A percentile compares a stretch with the other conserved stretches of the same genome.
Evolutionary conservation across 495 filamentous ascomycete species (phyloP).

Genomic region (Evansstolkia leycettana): DNA sequence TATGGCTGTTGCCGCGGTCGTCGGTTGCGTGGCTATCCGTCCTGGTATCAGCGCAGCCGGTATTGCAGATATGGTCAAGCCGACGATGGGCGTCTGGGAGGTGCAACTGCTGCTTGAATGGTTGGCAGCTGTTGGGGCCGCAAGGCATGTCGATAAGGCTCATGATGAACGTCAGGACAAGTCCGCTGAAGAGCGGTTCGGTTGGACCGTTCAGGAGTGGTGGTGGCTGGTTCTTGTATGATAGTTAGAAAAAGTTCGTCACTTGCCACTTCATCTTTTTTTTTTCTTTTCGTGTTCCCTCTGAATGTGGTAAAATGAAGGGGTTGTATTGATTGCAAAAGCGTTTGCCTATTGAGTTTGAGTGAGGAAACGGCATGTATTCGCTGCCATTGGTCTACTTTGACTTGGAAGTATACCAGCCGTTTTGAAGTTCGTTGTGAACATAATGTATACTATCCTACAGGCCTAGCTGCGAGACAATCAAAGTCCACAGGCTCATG

Average conservation of each 20-base stretch:
- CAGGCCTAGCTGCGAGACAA: too few species aligned
- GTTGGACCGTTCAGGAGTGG: constrained; percentile 48
- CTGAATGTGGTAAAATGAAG: too few species aligned
- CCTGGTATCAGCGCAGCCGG: constrained; percentile 41
- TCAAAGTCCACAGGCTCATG: too few species aligned
- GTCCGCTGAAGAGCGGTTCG: constrained; percentile 3
- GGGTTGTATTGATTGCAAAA: too few species aligned
- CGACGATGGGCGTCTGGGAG: constrained; percentile 57
- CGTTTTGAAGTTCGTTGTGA: too few species aligned
- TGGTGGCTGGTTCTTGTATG: constrained; percentile 48
- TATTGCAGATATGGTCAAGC: constrained; percentile 43
- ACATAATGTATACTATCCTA: too few species aligned
- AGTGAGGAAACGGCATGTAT: too few species aligned
- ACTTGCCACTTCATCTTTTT: too few species aligned
- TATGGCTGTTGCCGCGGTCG: constrained; percentile 43
- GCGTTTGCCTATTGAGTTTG: too few species aligned
- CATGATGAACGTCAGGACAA: constrained; percentile 8
- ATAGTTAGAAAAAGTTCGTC: constrained; percentile 6
- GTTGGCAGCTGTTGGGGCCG: constrained; percentile 39
- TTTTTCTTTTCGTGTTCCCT: too few species aligned
- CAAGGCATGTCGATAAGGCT: constrained; percentile 13
- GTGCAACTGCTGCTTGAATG: constrained; percentile 53
- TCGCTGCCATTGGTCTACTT: too few species aligned
- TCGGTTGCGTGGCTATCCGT: constrained; percentile 45
- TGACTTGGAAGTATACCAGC: too few species aligned